phyloP scores from a whole-genome alignment of 2,329 filamentous ascomycete species.

The Verticillium tricorpus region DNA sequence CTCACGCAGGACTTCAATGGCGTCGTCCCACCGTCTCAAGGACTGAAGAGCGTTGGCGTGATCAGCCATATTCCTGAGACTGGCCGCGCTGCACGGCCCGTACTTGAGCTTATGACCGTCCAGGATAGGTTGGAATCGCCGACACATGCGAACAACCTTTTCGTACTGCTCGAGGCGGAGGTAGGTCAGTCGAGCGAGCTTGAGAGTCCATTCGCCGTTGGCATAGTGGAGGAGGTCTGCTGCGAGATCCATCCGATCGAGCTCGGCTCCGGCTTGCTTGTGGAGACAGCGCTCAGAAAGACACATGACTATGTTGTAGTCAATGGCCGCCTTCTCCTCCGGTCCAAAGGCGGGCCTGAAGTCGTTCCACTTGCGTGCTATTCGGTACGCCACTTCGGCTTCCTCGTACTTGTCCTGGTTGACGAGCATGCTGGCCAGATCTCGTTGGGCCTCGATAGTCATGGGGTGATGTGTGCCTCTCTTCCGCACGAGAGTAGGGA shows the following conservation, averaged over 20 bases:
- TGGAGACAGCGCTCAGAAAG: conserved; percentile 13
- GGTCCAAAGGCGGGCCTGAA: conserved; percentile 10
- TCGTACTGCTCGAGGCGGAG: conserved; percentile 10
- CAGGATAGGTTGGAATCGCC: conserved; percentile 8
- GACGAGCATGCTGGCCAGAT: conserved; percentile 14
- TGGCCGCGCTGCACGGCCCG: conserved; percentile 8
- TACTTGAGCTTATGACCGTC: conserved; percentile 10
- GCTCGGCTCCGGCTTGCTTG: conserved; percentile 8
- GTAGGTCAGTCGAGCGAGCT: conserved; percentile 12
- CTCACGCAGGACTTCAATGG: conserved; percentile 9
- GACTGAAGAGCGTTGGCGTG: conserved; percentile 10
- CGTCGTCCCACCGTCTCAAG: conserved; percentile 9
- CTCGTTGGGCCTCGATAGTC: conserved; percentile 15
- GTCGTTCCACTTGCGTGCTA: conserved; percentile 14
- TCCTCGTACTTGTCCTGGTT: conserved; percentile 13
- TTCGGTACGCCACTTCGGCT: conserved; percentile 11
- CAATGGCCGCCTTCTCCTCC: conserved; percentile 15
- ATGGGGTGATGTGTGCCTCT: conserved; percentile 11
- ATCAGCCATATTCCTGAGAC: conserved; percentile 11
- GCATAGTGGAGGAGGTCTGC: conserved; percentile 14
- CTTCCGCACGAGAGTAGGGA: conserved; percentile 10
- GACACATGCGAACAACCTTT: conserved; percentile 11
- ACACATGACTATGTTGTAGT: conserved; percentile 16
- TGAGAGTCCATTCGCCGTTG: conserved; percentile 15
- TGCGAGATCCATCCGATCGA: conserved; percentile 11